Percentiles rank a stretch among this genome's conserved stretches.
phyloP scores from a whole-genome alignment of 2,329 filamentous ascomycete species.

The Colletotrichum lindemuthianum region DNA sequence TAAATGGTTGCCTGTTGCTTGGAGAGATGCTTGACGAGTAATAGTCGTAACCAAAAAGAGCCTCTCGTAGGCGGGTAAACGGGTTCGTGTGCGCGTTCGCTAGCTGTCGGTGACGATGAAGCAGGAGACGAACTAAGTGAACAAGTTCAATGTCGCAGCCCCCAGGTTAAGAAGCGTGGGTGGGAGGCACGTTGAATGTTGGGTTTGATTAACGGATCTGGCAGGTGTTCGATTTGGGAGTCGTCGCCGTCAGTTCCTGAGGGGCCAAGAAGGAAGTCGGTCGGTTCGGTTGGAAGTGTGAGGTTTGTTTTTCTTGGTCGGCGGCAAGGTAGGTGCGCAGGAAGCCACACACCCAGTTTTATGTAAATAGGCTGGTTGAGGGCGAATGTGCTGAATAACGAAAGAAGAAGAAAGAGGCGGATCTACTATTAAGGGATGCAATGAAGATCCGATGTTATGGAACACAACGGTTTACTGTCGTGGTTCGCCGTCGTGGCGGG shows the following conservation, averaged over 20 bases:
- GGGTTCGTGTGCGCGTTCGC: constrained; percentile 17
- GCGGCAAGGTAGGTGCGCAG: constrained; percentile 13
- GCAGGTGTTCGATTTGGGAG: constrained; percentile 1
- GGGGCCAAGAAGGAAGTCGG: constrained; percentile 22
- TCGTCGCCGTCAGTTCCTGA: constrained; percentile 6
- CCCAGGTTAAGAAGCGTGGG: constrained; percentile 20
- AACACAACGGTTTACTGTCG: constrained; percentile 21
- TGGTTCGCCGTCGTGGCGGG: constrained; percentile 20
- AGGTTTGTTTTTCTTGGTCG: not conserved
- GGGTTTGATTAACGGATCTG: constrained; percentile 12
- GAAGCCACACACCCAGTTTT: constrained; percentile 7
- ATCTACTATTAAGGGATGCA: constrained; percentile 32
- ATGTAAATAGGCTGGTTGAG: constrained; percentile 28
- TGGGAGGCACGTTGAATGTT: constrained; percentile 8
- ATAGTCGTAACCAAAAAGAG: constrained; percentile 47
- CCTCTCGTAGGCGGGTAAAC: constrained; percentile 39
- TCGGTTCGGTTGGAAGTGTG: constrained; percentile 5
- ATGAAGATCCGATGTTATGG: constrained; percentile 17
- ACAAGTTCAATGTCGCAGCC: not conserved
- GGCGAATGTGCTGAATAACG: constrained; percentile 15
- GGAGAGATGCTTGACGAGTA: constrained; percentile 42
- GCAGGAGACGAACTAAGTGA: constrained; percentile 30
- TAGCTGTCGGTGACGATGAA: constrained; percentile 9
- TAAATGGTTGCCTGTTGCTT: constrained; percentile 33
- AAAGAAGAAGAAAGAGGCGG: constrained; percentile 15